These are phyloP conservation scores for Nannizzia gypsea DNA, from an alignment of 2,329 filamentous ascomycete species.

Conservation along the genomic window DNA sequence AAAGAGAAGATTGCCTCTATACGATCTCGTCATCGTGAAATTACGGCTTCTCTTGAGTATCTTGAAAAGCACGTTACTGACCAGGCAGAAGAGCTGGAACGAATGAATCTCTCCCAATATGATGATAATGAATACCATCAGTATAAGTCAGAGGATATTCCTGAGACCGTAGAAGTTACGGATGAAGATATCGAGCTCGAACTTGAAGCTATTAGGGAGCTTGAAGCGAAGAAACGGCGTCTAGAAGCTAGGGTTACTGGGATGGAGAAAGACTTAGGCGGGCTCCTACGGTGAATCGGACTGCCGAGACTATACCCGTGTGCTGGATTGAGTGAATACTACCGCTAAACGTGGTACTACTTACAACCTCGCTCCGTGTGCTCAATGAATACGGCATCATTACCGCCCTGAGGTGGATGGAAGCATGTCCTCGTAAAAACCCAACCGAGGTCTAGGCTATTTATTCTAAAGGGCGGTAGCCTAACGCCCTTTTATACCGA, in stretches of 20 bases:
- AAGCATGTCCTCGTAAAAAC: not conserved
- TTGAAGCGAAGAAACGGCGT: constrained; percentile 51
- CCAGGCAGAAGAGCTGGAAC: constrained; percentile 61
- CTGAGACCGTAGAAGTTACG: constrained; percentile 21
- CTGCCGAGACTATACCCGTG: not conserved
- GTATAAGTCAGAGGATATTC: constrained; percentile 13
- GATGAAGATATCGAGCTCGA: constrained; percentile 36
- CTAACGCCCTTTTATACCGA: too few relatives aligned
- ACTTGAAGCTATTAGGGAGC: constrained; percentile 45
- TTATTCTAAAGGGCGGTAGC: too few relatives aligned
- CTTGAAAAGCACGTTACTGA: constrained; percentile 70
- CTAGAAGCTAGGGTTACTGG: constrained; percentile 54
- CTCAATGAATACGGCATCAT: not conserved
- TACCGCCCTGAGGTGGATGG: not conserved
- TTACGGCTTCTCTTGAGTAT: constrained; percentile 61
- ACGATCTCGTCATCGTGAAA: constrained; percentile 57
- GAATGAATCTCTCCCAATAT: constrained; percentile 51
- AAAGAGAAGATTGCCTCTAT: constrained; percentile 62
- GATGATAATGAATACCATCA: constrained; percentile 43
- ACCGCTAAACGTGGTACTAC: not conserved
- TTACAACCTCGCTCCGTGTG: not conserved
- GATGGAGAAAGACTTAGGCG: constrained; percentile 41
- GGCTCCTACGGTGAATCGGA: constrained; percentile 8
- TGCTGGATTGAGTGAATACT: not conserved
- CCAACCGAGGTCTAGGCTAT: not conserved